Evolutionary conservation across 352 stramenopile species (phyloP), one percentile per base, ranked within the genome.

Genomic region (Nothophytophthora sp.): DNA sequence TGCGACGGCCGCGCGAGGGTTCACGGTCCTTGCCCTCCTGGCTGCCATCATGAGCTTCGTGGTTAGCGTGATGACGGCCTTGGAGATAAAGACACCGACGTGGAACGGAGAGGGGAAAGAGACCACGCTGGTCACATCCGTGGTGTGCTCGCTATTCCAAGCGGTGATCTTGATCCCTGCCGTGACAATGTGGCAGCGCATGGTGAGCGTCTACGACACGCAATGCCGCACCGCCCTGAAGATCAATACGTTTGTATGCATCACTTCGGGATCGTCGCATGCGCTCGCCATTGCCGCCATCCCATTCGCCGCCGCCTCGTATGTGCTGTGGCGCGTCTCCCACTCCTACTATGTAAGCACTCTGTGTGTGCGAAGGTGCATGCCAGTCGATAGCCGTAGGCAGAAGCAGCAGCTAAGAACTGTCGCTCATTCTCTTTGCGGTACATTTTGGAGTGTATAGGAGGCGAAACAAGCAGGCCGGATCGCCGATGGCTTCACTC

Each of bases 41-140:
- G 65, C 72, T 20, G 65, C 76, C 19, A 78, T 80, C 24, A 32
- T 70, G n/a, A 83, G 76, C 42, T 82, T 90, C 47, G 37, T 71
- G 18, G 50, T 84, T 12, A 76, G 76, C 37, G 37, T 70, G 9
- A 86, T 89, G 75, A 65, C 67, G 9, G 49, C 70, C 19, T 53
- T 86, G 9, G 46, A 69, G 7, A 65, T 86, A 47, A 88, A 82
- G 46, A 89, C 76, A 4, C 82, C 80, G 12, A 88, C 80, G 19
- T 91, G 82, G 82, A 60, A 91, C 35, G 80, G 82, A 1, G 78
- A 86, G 32, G 82, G 80, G 15, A 70, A 60, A n/a, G 56, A 80
- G 47, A 72, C 76, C 16, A 85, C 82, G 28, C 60, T 93, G 13
- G 62, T 77, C 10, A 56, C 56, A n/a, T 48, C 80, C 0, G 54